phyloP scores from a whole-genome alignment of 768 basidiomycete species.

The Agrocybe pediades region DNA sequence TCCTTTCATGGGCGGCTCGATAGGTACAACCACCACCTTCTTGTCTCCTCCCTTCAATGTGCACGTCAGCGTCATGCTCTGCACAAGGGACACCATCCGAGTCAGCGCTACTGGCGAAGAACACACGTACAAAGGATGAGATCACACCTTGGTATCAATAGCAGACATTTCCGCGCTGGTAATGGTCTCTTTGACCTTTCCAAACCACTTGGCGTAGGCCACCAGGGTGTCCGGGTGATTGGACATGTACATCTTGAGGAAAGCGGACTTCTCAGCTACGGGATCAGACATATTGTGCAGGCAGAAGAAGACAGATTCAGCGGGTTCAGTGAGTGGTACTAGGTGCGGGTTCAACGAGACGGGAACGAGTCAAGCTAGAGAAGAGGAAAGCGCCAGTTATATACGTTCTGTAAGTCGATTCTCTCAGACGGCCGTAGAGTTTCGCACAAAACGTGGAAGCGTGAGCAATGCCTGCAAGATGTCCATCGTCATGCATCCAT shows the following conservation, averaged over 20 bases:
- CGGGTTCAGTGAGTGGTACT: background rate
- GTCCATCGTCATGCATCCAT: too few species aligned
- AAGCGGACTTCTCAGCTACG: conserved; percentile 73
- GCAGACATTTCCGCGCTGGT: conserved; percentile 68
- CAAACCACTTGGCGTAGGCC: conserved; percentile 79
- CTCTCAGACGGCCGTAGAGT: background rate
- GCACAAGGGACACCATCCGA: too few species aligned
- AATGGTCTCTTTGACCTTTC: conserved; percentile 58
- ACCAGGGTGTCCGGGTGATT: conserved; percentile 83
- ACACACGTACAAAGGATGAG: background rate
- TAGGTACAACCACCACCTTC: conserved; percentile 55
- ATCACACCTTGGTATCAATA: conserved; percentile 64
- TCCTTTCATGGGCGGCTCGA: conserved; percentile 71
- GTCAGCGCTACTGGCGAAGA: too few species aligned
- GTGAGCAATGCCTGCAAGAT: too few species aligned
- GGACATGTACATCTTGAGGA: conserved; percentile 85
- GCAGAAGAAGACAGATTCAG: too few species aligned
- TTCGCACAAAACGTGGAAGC: background rate
- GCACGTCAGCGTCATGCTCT: conserved; percentile 77
- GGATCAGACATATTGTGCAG: conserved; percentile 59
- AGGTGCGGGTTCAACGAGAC: background rate
- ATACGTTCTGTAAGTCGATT: background rate
- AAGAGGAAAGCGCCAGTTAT: background rate
- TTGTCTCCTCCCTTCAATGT: conserved; percentile 48
- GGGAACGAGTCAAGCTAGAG: too few species aligned